Base-by-base conservation (phyloP, 805 yeast genomes). In the Wickerhamomyces bisporus region DNA sequence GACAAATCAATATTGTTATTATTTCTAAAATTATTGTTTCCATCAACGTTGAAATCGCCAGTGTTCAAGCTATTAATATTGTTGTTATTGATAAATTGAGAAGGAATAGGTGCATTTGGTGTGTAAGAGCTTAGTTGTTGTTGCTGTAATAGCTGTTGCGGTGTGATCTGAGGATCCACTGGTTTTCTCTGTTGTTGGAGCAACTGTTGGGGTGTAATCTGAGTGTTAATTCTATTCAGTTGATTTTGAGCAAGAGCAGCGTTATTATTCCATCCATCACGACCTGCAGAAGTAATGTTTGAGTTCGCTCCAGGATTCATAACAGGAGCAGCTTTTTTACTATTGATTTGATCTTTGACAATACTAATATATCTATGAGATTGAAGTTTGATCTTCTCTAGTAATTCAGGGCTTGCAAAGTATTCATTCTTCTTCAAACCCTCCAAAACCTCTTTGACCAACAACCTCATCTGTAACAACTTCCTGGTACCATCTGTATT, bases 391-490 rank as follows among this genome's bases (percentile, higher is more conserved):
- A 87, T 71, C 58, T 79, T 81, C 31, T 77, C 85, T 36, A 86
- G 65, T 29, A 85, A 68, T 33, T 79, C 86, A 13, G 83, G 82
- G n/a, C 77, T 75, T 1, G 89, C 89, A 44, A 79, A 73, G 52
- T 73, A 86, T 17, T 72, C 66, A 5, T 81, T 81, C 45, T 76
- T 69, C 41, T 79, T 73, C 47, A 86, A 66, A 32, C 75, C 79
- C 36, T 86, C 93, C 48, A 81, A 62, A 43, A 86, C 83, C 54
- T 81, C 83, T 52, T 78, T 81, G 31, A 86, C 78, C 81, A 86
- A 81, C 43, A 78, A 72, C 60, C 86, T 80, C 70, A 85, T 76
- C 55, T 84, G 89, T 42, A 88, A 70, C 42, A 88, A 72, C 48
- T 85, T 75, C 51, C 77, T 79, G 2, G 95, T 82, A 9, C 86